phyloP scores from a whole-genome alignment of 2,329 filamentous ascomycete species.

The Sclerotinia glacialis region DNA sequence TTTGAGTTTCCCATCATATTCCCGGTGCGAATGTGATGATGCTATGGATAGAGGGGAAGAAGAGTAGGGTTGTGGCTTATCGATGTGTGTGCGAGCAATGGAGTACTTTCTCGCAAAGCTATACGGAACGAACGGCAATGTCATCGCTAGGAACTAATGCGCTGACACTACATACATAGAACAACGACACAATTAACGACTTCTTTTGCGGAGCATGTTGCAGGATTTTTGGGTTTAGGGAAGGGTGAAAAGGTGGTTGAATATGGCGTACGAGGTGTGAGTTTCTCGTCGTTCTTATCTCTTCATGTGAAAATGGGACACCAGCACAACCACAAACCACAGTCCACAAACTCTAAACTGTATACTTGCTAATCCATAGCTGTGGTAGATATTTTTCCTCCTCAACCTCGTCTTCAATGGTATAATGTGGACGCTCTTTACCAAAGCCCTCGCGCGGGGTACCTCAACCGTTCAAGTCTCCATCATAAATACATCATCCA shows the following conservation, averaged over 20 bases:
- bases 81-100: background rate
- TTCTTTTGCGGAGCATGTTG: conserved; percentile 48
- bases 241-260: conserved; percentile 49
- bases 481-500: conserved; percentile 78
- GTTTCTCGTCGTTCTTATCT: conserved; percentile 30
- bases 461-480: conserved; percentile 75
- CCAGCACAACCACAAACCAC: background rate
- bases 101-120: background rate
- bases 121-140: background rate
- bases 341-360: no score
- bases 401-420: conserved; percentile 35
- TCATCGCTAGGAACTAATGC: background rate
- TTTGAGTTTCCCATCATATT: background rate
- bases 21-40: background rate
- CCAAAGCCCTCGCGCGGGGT: conserved; percentile 69
- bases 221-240: conserved; percentile 45
- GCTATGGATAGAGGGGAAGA: background rate
- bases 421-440: conserved; percentile 80
- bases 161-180: conserved; percentile 36
- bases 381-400: conserved; percentile 17
- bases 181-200: conserved; percentile 57
- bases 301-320: background rate
- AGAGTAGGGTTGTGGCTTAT: background rate
- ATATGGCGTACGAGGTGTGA: conserved; percentile 49
- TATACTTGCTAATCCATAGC: background rate